Evolutionary conservation across 1,284 basidiomycete genomes (phyloP).

Genomic region (Heliocybe sulcata): DNA sequence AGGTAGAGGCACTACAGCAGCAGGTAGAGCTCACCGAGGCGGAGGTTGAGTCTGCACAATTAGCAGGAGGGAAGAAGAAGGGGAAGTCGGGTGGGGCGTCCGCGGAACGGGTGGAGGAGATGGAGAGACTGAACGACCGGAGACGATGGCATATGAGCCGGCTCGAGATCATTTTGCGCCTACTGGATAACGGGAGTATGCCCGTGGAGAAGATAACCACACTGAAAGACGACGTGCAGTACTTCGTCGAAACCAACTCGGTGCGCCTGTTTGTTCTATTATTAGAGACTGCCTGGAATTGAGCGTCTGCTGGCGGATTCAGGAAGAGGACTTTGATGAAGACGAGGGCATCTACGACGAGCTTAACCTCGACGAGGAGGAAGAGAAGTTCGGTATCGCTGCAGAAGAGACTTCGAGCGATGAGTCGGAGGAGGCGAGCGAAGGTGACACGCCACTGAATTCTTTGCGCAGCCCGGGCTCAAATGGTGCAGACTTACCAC

Average conservation of each 20-base stretch:
- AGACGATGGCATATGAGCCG: conserved; percentile 94
- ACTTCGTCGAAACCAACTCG: conserved; percentile 95
- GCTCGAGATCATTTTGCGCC: conserved; percentile 88
- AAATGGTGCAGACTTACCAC: conserved; percentile 44
- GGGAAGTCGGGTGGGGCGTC: conserved; percentile 60
- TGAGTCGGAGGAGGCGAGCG: conserved; percentile 65
- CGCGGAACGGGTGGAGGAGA: conserved; percentile 70
- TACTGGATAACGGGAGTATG: conserved; percentile 93
- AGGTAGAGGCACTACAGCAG: conserved; percentile 88
- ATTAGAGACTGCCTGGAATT: conserved; percentile 13
- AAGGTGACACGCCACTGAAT: conserved; percentile 40
- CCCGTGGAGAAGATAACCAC: conserved; percentile 74
- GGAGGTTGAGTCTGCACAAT: conserved; percentile 85
- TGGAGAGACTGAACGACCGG: conserved; percentile 90
- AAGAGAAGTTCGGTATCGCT: conserved; percentile 82
- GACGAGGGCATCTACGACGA: conserved; percentile 99
- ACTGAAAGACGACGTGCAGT: conserved; percentile 93
- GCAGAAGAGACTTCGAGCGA: conserved; percentile 41
- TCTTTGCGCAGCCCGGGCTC: conserved; percentile 4
- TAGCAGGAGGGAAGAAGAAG: conserved; percentile 79
- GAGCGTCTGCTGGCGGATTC: conserved; percentile 10
- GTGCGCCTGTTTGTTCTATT: conserved; percentile 41
- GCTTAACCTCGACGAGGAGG: conserved; percentile 95
- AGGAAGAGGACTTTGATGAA: conserved; percentile 98
- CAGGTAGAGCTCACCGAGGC: conserved; percentile 96